Evolutionary conservation across 1,284 basidiomycete genomes (phyloP).

Genomic region (Kwoniella shivajii): DNA sequence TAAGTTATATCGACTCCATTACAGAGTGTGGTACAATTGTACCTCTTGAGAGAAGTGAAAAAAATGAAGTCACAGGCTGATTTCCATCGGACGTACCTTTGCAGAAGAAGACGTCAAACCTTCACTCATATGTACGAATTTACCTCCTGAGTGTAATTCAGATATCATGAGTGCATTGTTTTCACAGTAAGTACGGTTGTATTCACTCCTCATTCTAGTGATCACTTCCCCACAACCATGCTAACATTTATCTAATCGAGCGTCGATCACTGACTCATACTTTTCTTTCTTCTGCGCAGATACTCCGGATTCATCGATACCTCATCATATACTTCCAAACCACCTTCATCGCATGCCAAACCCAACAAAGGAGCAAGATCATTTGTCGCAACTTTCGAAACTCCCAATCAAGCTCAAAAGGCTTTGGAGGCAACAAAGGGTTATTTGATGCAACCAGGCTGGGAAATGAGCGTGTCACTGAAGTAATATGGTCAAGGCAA

Average conservation of each 20-base stretch:
- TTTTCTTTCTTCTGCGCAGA: conserved; percentile 19
- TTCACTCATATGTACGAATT: conserved; percentile 42
- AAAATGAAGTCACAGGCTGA: neutral
- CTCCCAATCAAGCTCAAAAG: conserved; percentile 27
- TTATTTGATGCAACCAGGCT: conserved; percentile 49
- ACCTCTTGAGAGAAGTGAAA: neutral
- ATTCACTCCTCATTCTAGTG: neutral
- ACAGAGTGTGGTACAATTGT: too few relatives aligned
- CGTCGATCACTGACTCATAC: conserved; percentile 8
- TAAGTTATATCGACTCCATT: too few relatives aligned
- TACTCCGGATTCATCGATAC: conserved; percentile 38
- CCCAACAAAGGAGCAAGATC: conserved; percentile 41
- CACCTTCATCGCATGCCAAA: conserved; percentile 35
- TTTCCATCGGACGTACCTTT: neutral
- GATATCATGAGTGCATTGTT: conserved; percentile 42
- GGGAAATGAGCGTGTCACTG: conserved; percentile 43
- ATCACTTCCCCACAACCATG: neutral
- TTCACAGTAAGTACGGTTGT: conserved; percentile 30
- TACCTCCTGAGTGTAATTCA: conserved; percentile 45
- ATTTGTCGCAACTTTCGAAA: conserved; percentile 37
- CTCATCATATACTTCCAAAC: conserved; percentile 23
- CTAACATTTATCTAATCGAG: neutral
- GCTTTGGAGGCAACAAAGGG: conserved; percentile 36
- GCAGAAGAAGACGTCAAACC: conserved; percentile 7
- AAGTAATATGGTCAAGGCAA: conserved; percentile 2